A percentile compares a stretch with the other conserved stretches of the same genome.
Evolutionary conservation across 2,329 filamentous ascomycete genomes (phyloP).

Genomic region (Thielaviopsis musarum): DNA sequence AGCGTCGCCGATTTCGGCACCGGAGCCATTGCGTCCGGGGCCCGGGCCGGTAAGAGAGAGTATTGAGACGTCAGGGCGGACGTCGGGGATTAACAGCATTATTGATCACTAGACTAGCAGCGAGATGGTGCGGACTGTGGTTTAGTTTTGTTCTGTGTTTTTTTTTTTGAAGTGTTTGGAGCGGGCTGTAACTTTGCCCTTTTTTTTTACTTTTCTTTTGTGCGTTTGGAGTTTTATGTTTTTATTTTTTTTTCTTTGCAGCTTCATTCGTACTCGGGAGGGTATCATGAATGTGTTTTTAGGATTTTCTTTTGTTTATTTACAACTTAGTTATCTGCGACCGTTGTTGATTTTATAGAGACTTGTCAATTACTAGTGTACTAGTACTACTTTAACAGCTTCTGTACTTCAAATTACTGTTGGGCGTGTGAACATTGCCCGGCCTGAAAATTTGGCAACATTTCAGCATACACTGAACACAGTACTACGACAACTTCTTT

Average conservation of each 20-base stretch:
- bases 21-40: constrained; percentile 15
- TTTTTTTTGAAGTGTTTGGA: constrained; percentile 1
- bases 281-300: neutral
- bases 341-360: no score
- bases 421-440: no score
- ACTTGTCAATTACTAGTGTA: no score
- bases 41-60: constrained; percentile 14
- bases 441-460: neutral
- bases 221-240: neutral
- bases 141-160: neutral
- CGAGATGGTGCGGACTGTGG: neutral
- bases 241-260: neutral
- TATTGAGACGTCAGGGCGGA: constrained; percentile 8
- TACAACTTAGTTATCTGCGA: no score
- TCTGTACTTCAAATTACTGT: no score
- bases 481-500: neutral
- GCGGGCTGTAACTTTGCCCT: neutral
- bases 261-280: neutral
- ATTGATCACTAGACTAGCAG: neutral
- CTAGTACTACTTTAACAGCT: no score
- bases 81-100: constrained; percentile 9
- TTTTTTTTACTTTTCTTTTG: constrained; percentile 1
- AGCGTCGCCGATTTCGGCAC: constrained; percentile 15
- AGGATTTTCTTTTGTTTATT: neutral
- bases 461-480: neutral